Evolutionary conservation across 2,329 filamentous ascomycete species (phyloP).

Genomic region (Colletotrichum caudatum): DNA sequence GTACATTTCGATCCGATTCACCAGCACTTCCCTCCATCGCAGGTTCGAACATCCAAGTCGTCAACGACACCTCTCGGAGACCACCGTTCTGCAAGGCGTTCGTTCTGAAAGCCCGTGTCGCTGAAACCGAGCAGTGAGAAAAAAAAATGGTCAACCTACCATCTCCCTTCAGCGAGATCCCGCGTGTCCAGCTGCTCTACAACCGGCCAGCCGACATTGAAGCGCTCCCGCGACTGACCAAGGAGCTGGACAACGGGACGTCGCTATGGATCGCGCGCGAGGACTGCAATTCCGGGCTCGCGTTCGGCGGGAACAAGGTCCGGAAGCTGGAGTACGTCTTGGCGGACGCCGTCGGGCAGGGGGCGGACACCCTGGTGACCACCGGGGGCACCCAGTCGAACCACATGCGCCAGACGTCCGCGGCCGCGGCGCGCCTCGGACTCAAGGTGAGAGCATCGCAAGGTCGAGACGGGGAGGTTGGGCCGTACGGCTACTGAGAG

Average conservation of each 20-base stretch:
- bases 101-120: not conserved
- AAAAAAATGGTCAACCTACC: slow-evolving; percentile 41
- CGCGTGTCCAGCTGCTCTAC: slow-evolving; percentile 35
- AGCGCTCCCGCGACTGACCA: slow-evolving; percentile 24
- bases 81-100: too few species aligned
- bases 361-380: slow-evolving; percentile 50
- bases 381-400: slow-evolving; percentile 53
- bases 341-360: slow-evolving; percentile 47
- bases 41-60: not conserved
- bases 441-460: slow-evolving; percentile 39
- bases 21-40: not conserved
- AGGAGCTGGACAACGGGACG: not conserved
- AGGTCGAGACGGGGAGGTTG: too few species aligned
- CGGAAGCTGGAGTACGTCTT: slow-evolving; percentile 54
- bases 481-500: not conserved
- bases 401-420: slow-evolving; percentile 52
- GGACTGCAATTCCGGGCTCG: slow-evolving; percentile 48
- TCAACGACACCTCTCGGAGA: not conserved
- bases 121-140: too few species aligned
- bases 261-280: slow-evolving; percentile 42
- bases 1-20: not conserved
- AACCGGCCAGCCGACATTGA: slow-evolving; percentile 34
- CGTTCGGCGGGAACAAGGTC: slow-evolving; percentile 54
- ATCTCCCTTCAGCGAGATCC: slow-evolving; percentile 36
- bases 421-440: slow-evolving; percentile 49